Evolutionary conservation across 148 eudicot species (phyloP), one percentile per base, ranked within the genome.

Genomic region (Fagopyrum esculentum): DNA sequence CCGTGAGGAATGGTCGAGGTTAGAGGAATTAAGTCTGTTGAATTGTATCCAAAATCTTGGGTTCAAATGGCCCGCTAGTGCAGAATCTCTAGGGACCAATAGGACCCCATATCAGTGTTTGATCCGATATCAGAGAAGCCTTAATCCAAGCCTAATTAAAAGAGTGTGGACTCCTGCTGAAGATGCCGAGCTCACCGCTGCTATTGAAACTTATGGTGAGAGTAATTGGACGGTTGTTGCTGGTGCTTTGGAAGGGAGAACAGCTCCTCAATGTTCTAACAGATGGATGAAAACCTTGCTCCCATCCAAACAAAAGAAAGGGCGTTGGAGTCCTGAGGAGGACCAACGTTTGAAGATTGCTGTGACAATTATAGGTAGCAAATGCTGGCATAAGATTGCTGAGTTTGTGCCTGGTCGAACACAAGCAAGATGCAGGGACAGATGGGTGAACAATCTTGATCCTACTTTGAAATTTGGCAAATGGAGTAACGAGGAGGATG

Each of bases 251-350:
- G 96, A 89, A 81, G 98, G 98, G 77, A 81, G 98, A 70, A 86
- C 96, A 56, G 98, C 91, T 79, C 81, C 97, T 73, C 98, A 94
- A 64, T 94, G 98, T 84, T 89, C 97, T 75, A 91, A 94, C 77
- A 91, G 98, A 85, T 94, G 98, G 98, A 71, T 74, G 50, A 91
- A 94, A 82, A 75, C 96, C 35, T 84, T 94, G 84, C 86, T 86
- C 78, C 98, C 98, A 40, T 80, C 88, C 4, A 88, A 92, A 83
- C 77, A 94, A 84, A 87, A 77, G 79, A 86, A 83, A 49, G 98
- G 98, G 74, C 90, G 46, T 74, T 94, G 96, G 97, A 79, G 79
- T 71, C 30, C 66, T 22, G 86, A 86, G 56, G 97, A 94, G 81
- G 98, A 94, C 74, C 91, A 88, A 79, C 91, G 87, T 73, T 74